These are phyloP conservation scores for Trichoderma aggressivum DNA, from an alignment of 2,329 filamentous ascomycete genomes.

Conservation along the genomic window DNA sequence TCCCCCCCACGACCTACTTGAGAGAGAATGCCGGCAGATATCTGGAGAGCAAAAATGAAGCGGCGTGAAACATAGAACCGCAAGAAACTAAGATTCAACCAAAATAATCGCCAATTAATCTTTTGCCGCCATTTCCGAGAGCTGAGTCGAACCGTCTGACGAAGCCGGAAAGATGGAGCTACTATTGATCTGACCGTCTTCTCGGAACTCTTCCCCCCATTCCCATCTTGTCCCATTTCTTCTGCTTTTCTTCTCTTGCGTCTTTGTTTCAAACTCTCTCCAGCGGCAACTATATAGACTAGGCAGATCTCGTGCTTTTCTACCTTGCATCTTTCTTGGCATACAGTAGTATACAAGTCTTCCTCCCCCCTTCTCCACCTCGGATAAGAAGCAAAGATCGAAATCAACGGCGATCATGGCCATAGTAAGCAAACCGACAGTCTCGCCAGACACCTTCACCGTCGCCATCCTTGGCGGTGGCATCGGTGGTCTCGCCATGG, in stretches of 20 bases:
- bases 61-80: not conserved
- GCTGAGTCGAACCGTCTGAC: not conserved
- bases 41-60: not conserved
- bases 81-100: not conserved
- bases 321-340: not conserved
- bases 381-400: not conserved
- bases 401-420: not conserved
- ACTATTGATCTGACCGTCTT: not conserved
- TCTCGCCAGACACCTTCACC: slow-evolving; percentile 4
- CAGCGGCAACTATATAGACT: slow-evolving; percentile 8
- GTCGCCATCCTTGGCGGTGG: slow-evolving; percentile 12
- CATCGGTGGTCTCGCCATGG: slow-evolving; percentile 7
- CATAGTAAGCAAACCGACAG: not conserved
- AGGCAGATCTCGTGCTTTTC: not conserved
- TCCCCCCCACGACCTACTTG: not conserved
- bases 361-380: not conserved
- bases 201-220: slow-evolving; percentile 10
- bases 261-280: not conserved
- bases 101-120: not conserved
- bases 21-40: not conserved
- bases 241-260: not conserved
- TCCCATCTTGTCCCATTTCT: not conserved
- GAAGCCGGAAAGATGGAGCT: slow-evolving; percentile 7
- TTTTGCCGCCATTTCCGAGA: slow-evolving; percentile 3
- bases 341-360: not conserved